Evolutionary conservation across 1,284 basidiomycete genomes (phyloP).

Genomic region (Rhodotorula mucilaginosa): DNA sequence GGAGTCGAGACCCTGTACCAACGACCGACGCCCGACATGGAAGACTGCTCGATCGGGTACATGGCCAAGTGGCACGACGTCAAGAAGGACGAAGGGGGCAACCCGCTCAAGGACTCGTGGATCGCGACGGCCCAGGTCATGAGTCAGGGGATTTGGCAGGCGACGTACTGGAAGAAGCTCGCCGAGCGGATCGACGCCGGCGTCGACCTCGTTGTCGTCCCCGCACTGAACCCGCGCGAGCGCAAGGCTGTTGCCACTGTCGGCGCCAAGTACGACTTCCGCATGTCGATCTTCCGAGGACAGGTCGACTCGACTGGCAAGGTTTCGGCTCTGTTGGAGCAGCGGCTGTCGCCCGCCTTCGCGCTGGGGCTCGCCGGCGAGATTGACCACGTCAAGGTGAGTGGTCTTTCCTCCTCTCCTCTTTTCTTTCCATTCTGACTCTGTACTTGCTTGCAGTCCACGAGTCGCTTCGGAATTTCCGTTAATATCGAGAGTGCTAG

Average conservation of each 20-base stretch:
- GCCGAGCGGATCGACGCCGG: constrained; percentile 98
- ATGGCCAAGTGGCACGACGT: constrained; percentile 65
- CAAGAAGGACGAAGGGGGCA: constrained; percentile 34
- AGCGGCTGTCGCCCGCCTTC: constrained; percentile 91
- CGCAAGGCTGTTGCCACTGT: constrained; percentile 89
- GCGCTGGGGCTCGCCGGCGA: constrained; percentile 92
- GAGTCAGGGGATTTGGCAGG: constrained; percentile 77
- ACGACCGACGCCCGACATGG: constrained; percentile 62
- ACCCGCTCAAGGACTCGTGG: constrained; percentile 55
- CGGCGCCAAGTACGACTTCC: constrained; percentile 94
- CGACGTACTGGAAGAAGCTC: constrained; percentile 95
- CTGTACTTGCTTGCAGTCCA: constrained; percentile 52
- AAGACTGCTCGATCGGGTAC: constrained; percentile 78
- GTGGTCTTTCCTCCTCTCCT: not conserved
- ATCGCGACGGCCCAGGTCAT: constrained; percentile 91
- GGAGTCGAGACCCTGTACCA: constrained; percentile 90
- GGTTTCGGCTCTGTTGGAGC: constrained; percentile 90
- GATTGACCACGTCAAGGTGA: constrained; percentile 70
- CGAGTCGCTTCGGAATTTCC: constrained; percentile 90
- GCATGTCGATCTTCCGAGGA: constrained; percentile 86
- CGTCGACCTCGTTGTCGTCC: constrained; percentile 82
- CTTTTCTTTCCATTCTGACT: not conserved
- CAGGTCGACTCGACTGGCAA: constrained; percentile 91
- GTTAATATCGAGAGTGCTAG: constrained; percentile 55
- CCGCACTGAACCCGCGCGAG: constrained; percentile 61